Conservation (phyloP, 2,329 filamentous ascomycete genomes). For the Fusarium sp. region DNA sequence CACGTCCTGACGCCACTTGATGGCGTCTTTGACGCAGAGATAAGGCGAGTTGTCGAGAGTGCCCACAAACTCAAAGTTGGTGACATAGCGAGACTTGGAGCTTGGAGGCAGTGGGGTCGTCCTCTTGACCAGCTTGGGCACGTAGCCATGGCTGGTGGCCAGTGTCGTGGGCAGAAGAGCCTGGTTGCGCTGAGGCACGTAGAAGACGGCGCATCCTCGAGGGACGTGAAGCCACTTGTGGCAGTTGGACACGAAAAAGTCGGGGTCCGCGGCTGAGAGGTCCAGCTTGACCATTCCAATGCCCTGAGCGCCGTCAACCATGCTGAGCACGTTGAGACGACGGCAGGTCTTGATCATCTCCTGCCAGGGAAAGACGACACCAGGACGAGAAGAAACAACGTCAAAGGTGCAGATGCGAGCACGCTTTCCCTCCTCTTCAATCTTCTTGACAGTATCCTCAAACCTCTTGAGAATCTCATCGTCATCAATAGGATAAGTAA, state of each 20-base stretch:
- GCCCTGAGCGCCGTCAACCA: slow-evolving; percentile 88
- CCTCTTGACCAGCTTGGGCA: slow-evolving; percentile 54
- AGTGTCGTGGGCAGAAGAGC: slow-evolving; percentile 77
- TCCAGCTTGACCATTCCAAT: slow-evolving; percentile 83
- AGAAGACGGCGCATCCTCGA: slow-evolving; percentile 82
- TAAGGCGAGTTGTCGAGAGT: slow-evolving; percentile 81
- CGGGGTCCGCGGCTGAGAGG: slow-evolving; percentile 74
- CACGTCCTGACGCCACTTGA: slow-evolving; percentile 75
- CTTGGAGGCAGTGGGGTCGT: slow-evolving; percentile 57
- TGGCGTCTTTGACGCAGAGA: slow-evolving; percentile 76
- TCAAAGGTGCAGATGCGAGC: slow-evolving; percentile 79
- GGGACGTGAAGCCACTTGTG: slow-evolving; percentile 93
- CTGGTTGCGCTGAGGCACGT: slow-evolving; percentile 83
- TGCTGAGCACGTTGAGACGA: slow-evolving; percentile 74
- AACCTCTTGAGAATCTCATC: slow-evolving; percentile 73
- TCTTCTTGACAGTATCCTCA: slow-evolving; percentile 64
- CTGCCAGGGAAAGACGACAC: slow-evolving; percentile 84
- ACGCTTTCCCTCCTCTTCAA: slow-evolving; percentile 67
- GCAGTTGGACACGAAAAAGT: slow-evolving; percentile 89
- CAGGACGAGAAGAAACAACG: slow-evolving; percentile 82
- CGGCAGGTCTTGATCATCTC: slow-evolving; percentile 72
- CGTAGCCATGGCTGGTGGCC: slow-evolving; percentile 85
- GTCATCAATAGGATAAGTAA: slow-evolving; percentile 78
- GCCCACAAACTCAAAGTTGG: slow-evolving; percentile 80
- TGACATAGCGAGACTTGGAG: slow-evolving; percentile 70